Conservation (phyloP, 2,329 filamentous ascomycete species). For the Pestalotiopsis sp. region DNA sequence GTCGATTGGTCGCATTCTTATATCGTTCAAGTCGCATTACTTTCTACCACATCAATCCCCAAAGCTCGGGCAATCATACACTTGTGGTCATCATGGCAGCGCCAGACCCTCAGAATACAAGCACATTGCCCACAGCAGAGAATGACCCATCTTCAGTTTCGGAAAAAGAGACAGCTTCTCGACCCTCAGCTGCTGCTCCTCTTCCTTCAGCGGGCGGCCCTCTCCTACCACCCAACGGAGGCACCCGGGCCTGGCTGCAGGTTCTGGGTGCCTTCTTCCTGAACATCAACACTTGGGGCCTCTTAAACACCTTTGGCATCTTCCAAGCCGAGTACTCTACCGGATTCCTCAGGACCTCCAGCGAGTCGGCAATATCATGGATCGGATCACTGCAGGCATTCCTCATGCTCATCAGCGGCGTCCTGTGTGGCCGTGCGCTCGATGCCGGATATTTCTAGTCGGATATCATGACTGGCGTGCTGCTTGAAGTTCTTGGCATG, state of each 20-base stretch:
- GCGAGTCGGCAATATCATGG: constrained; percentile 45
- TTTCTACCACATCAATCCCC: neutral
- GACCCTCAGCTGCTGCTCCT: neutral
- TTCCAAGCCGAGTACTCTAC: neutral
- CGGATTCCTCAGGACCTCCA: neutral
- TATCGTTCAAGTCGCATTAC: neutral
- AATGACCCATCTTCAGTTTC: neutral
- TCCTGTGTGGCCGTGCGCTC: constrained; percentile 54
- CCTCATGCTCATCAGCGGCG: constrained; percentile 51
- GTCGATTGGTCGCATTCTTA: neutral
- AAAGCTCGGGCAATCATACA: neutral
- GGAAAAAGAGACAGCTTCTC: neutral
- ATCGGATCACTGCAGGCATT: constrained; percentile 55
- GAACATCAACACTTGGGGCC: neutral
- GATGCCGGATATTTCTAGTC: constrained; percentile 53
- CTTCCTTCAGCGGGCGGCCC: neutral
- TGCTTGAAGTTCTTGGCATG: constrained; percentile 50
- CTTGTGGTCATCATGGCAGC: neutral
- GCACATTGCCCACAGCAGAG: neutral
- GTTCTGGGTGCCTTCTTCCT: neutral
- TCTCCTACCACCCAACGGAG: neutral
- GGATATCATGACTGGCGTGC: constrained; percentile 27
- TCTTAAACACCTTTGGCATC: neutral
- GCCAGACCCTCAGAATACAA: neutral
- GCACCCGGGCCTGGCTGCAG: neutral